phyloP scores from a whole-genome alignment of 768 basidiomycete species.

The Cystoderma amianthinum region DNA sequence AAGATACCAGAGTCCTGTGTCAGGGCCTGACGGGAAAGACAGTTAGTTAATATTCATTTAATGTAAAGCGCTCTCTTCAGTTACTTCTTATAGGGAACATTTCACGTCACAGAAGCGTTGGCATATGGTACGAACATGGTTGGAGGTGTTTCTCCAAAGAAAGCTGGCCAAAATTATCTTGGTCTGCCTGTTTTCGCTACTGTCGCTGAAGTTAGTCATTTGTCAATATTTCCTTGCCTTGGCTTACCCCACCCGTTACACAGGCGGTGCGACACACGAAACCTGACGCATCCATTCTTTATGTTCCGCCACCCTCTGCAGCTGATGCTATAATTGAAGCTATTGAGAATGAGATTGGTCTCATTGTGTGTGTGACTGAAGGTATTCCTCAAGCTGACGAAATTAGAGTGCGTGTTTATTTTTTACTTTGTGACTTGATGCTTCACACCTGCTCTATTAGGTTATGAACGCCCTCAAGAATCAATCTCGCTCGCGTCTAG shows the following conservation, averaged over 20 bases:
- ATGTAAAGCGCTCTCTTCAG: not conserved
- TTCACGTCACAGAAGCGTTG: constrained; percentile 90
- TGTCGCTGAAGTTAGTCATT: constrained; percentile 71
- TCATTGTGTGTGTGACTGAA: constrained; percentile 98
- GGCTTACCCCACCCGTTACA: not conserved
- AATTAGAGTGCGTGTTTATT: constrained; percentile 61
- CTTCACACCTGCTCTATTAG: constrained; percentile 30
- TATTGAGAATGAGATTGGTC: constrained; percentile 94
- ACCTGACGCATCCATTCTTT: constrained; percentile 94
- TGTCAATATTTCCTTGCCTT: not conserved
- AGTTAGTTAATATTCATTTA: too few species aligned
- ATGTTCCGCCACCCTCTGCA: constrained; percentile 94
- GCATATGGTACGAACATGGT: constrained; percentile 97
- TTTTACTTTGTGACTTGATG: constrained; percentile 1
- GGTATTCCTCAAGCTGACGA: constrained; percentile 98
- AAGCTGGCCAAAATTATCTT: constrained; percentile 92
- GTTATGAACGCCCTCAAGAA: constrained; percentile 91
- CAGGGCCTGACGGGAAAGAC: constrained; percentile 97
- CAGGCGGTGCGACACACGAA: constrained; percentile 82
- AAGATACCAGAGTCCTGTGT: constrained; percentile 90
- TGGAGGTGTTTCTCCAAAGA: constrained; percentile 94
- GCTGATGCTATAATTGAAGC: constrained; percentile 98
- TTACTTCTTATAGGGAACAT: constrained; percentile 86
- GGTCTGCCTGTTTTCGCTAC: constrained; percentile 92
- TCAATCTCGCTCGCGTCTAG: constrained; percentile 91